Evolutionary conservation across 2,329 filamentous ascomycete genomes (phyloP).

Genomic region (Didymella exigua): DNA sequence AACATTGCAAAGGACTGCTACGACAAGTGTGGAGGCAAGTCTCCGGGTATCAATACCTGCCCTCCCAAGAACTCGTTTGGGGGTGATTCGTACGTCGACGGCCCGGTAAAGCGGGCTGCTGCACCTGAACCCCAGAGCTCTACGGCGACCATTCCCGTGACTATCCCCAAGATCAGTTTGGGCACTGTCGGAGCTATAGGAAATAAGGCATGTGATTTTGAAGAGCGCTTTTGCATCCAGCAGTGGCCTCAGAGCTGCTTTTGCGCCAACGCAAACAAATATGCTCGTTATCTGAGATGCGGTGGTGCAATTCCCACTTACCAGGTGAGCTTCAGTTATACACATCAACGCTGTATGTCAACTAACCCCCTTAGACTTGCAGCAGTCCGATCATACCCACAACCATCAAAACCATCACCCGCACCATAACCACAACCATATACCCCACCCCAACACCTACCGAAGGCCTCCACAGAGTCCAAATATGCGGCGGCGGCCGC

Average conservation of each 20-base stretch:
- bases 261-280: conserved; percentile 32
- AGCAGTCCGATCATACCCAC: background rate
- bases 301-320: conserved; percentile 27
- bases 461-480: background rate
- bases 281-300: conserved; percentile 32
- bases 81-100: background rate
- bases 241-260: conserved; percentile 38
- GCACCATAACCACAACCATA: background rate
- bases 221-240: conserved; percentile 25
- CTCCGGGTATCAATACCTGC: conserved; percentile 23
- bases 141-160: background rate
- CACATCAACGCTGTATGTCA: background rate
- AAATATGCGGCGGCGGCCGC: conserved; percentile 38
- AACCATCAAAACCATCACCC: background rate
- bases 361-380: background rate
- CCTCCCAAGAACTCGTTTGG: background rate
- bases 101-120: conserved; percentile 6
- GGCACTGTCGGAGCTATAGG: background rate
- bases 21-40: conserved; percentile 35
- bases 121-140: conserved; percentile 1
- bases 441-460: background rate
- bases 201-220: conserved; percentile 27
- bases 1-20: conserved; percentile 29
- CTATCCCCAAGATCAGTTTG: background rate
- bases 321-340: conserved; percentile 4